phyloP scores from a whole-genome alignment of 2,329 filamentous ascomycete species.

The Escovopsis sp. region DNA sequence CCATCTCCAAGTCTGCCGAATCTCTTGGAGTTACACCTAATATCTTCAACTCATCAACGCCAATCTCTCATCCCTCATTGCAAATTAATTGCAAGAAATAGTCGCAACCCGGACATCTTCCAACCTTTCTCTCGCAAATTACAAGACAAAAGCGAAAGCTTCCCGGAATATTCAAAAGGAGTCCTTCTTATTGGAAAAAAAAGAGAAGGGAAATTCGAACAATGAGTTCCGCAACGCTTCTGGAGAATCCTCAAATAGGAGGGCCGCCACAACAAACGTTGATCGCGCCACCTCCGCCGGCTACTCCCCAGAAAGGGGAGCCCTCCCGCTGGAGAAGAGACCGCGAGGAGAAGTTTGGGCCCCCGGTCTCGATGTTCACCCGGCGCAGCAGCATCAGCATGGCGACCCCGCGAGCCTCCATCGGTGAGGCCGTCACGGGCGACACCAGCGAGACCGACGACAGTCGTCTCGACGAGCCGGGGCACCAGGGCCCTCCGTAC shows the following conservation, averaged over 20 bases:
- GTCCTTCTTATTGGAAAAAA: neutral
- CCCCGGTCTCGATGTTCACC: conserved; percentile 7
- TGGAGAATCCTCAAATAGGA: neutral
- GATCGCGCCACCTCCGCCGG: neutral
- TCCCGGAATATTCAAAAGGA: neutral
- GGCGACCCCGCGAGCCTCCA: conserved; percentile 15
- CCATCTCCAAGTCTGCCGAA: too few species aligned
- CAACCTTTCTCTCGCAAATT: too few species aligned
- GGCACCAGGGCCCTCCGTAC: conserved; percentile 5
- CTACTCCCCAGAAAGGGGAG: conserved; percentile 1
- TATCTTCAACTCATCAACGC: too few species aligned
- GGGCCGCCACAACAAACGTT: conserved; percentile 1
- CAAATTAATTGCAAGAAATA: too few species aligned
- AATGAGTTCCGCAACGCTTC: neutral
- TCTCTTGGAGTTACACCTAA: too few species aligned
- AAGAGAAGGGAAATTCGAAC: neutral
- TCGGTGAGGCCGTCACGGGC: conserved; percentile 6
- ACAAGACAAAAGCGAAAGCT: too few species aligned
- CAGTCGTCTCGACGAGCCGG: too few species aligned
- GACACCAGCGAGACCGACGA: too few species aligned
- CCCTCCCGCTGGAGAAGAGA: conserved; percentile 1
- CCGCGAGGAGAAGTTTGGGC: conserved; percentile 3
- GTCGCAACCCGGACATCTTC: too few species aligned
- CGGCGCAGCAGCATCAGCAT: conserved; percentile 5
- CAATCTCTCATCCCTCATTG: too few species aligned